A percentile compares a stretch with the other conserved stretches of the same genome.
phyloP scores from a whole-genome alignment of 2,329 filamentous ascomycete genomes.

The Trichoderma sp. region DNA sequence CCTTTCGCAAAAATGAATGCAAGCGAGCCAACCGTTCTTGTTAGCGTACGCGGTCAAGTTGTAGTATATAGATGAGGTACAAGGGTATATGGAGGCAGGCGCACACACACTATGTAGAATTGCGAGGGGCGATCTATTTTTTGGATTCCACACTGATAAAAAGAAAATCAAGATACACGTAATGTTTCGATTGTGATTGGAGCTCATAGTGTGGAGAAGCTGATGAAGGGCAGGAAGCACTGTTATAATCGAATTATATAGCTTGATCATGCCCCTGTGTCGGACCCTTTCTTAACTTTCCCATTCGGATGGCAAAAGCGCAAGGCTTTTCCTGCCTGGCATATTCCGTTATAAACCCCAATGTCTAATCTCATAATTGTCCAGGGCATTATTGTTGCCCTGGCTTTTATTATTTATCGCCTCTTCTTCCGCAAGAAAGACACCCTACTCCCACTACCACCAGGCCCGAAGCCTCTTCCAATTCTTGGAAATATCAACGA shows the following conservation, averaged over 20 bases:
- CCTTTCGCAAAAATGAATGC: not conserved
- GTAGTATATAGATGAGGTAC: not conserved
- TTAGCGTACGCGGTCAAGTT: not conserved
- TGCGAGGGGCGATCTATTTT: not conserved
- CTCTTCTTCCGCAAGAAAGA: constrained; percentile 2
- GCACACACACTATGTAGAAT: not conserved
- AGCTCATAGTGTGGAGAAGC: not conserved
- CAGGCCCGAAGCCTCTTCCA: constrained; percentile 38
- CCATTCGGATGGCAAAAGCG: not conserved
- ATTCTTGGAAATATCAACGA: constrained; percentile 50
- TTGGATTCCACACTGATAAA: not conserved
- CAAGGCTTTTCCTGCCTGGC: not conserved
- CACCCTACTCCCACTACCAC: constrained; percentile 25
- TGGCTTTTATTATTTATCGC: not conserved
- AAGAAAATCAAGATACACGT: not conserved
- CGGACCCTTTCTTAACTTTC: not conserved
- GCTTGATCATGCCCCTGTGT: not conserved
- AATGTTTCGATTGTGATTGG: not conserved
- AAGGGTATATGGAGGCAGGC: not conserved
- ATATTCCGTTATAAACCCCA: not conserved
- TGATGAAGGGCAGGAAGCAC: not conserved
- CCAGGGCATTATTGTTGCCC: not conserved
- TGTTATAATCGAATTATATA: not conserved
- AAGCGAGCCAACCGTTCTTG: not conserved
- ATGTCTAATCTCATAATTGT: not conserved